phyloP scores from a whole-genome alignment of 2,329 filamentous ascomycete species.

The Colletotrichum camelliae region DNA sequence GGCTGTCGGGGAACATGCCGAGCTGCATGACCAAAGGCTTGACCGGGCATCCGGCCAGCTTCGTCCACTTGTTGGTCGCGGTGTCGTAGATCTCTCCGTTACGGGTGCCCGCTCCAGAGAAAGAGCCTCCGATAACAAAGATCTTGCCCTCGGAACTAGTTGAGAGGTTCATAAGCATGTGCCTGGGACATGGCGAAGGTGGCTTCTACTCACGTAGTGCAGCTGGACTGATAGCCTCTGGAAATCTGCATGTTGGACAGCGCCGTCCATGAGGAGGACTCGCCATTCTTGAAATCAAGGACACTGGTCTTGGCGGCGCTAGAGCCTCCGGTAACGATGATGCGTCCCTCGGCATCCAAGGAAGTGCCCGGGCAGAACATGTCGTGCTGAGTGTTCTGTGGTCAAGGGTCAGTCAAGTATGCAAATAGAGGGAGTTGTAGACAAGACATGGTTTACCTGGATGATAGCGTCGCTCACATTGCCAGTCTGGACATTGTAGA shows the following conservation, averaged over 20 bases:
- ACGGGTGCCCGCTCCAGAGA: slow-evolving; percentile 52
- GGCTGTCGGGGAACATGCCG: slow-evolving; percentile 47
- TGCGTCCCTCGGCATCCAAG: slow-evolving; percentile 49
- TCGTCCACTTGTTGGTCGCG: slow-evolving; percentile 48
- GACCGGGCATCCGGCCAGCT: slow-evolving; percentile 45
- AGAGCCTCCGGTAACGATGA: slow-evolving; percentile 60
- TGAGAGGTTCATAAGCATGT: not conserved
- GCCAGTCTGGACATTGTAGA: slow-evolving; percentile 20
- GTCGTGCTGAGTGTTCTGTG: slow-evolving; percentile 48
- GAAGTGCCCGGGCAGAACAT: slow-evolving; percentile 64
- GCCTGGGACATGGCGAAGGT: accelerated
- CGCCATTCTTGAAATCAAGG: slow-evolving; percentile 38
- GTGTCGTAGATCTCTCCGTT: slow-evolving; percentile 60
- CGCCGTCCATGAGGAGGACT: slow-evolving; percentile 39
- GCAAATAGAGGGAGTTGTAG: not conserved
- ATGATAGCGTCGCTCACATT: slow-evolving; percentile 32
- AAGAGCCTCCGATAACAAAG: slow-evolving; percentile 63
- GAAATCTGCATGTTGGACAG: slow-evolving; percentile 47
- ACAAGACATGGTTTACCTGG: slow-evolving; percentile 11
- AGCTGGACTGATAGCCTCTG: slow-evolving; percentile 58
- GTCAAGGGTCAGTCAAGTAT: not conserved
- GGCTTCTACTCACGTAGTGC: slow-evolving; percentile 32
- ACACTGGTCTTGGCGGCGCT: slow-evolving; percentile 52
- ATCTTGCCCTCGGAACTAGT: slow-evolving; percentile 53
- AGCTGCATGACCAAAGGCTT: slow-evolving; percentile 58